These are phyloP conservation scores for Phlyctochytrium arcticum DNA, from an alignment of 192 early-diverging fungal species.

Conservation along the genomic window DNA sequence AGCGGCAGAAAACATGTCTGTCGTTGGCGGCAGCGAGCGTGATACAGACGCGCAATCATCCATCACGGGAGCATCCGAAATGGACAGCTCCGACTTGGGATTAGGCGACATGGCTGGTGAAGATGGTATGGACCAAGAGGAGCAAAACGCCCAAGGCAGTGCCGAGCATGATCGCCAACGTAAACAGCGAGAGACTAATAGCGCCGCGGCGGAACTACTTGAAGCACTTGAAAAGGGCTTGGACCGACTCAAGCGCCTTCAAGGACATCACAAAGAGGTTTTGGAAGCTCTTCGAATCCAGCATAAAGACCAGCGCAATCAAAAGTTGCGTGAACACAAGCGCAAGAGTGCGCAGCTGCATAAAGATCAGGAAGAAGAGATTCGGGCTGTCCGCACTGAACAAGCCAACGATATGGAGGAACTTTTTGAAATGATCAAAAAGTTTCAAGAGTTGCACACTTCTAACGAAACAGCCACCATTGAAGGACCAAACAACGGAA, in stretches of 20 bases:
- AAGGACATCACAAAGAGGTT: slow-evolving; percentile 1
- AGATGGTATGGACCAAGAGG: background rate
- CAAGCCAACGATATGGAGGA: slow-evolving; percentile 35
- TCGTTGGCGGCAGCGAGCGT: background rate
- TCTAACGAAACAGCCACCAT: background rate
- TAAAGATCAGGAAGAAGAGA: slow-evolving; percentile 25
- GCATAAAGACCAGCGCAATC: slow-evolving; percentile 8
- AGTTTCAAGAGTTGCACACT: background rate
- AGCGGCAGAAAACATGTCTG: background rate
- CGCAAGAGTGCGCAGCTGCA: slow-evolving; percentile 15
- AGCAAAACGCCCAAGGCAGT: background rate
- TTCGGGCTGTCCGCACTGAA: slow-evolving; percentile 10
- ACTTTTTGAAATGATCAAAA: slow-evolving; percentile 6
- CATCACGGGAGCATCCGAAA: background rate
- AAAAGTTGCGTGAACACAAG: slow-evolving; percentile 19
- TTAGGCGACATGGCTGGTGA: background rate
- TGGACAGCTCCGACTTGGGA: background rate
- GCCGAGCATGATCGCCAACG: slow-evolving; percentile 2
- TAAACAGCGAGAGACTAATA: background rate
- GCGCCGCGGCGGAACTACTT: slow-evolving; percentile 8
- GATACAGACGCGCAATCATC: background rate
- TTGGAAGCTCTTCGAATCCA: slow-evolving; percentile 13
- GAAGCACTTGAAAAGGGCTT: slow-evolving; percentile 18
- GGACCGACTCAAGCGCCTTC: slow-evolving; percentile 12
- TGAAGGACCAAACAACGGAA: background rate